Conservation (phyloP, 2,329 filamentous ascomycete genomes). For the Coccinonectria pachysandricola region DNA sequence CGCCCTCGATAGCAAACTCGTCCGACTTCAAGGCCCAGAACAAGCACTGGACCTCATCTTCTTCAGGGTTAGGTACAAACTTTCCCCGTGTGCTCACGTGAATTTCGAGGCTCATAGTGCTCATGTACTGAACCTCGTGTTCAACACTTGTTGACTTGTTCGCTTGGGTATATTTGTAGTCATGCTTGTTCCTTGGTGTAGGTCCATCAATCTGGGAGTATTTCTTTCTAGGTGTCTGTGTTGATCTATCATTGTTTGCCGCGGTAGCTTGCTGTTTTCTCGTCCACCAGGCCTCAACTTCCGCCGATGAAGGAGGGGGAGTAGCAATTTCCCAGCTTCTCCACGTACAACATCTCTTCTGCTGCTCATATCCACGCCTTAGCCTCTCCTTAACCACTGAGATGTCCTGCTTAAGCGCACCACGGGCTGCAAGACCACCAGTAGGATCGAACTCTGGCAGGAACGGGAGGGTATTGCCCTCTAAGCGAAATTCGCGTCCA, state of each 20-base stretch:
- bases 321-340: constrained; percentile 65
- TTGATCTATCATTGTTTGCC: constrained; percentile 4
- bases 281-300: constrained; percentile 61
- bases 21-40: constrained; percentile 86
- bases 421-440: constrained; percentile 42
- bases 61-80: constrained; percentile 76
- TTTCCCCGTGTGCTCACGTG: constrained; percentile 80
- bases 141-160: constrained; percentile 64
- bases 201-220: constrained; percentile 83
- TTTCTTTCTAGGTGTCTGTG: constrained; percentile 25
- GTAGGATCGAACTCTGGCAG: constrained; percentile 67
- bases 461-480: constrained; percentile 65
- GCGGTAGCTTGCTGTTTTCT: constrained; percentile 18
- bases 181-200: constrained; percentile 71
- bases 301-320: constrained; percentile 57
- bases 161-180: constrained; percentile 78
- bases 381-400: constrained; percentile 40
- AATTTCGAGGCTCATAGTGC: constrained; percentile 85
- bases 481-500: constrained; percentile 71
- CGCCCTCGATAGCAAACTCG: constrained; percentile 43
- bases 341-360: constrained; percentile 41
- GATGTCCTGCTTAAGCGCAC: constrained; percentile 39
- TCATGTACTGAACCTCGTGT: constrained; percentile 90
- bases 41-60: constrained; percentile 78
- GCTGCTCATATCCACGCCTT: constrained; percentile 38